Base-by-base conservation (phyloP, 2,329 filamentous ascomycete genomes). In the Dryadomyces quercivorus region DNA sequence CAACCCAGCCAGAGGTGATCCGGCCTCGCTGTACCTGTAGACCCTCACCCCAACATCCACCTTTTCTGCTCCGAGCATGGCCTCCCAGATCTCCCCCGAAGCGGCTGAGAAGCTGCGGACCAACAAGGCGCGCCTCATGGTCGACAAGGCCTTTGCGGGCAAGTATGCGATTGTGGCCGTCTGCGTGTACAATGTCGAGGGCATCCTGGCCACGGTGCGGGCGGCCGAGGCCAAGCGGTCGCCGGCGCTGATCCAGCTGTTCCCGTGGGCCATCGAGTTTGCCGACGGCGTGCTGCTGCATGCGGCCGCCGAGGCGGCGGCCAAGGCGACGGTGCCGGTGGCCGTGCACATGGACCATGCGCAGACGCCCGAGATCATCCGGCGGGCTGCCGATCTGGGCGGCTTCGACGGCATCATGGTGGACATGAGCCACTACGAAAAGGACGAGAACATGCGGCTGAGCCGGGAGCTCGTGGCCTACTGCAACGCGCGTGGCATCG, bases 331-430 rank as follows among this genome's bases (percentile, higher is more conserved):
- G 0, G 81, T 85, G 0, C 82, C 82, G 7, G 68, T 85, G 22
- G 73, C 75, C 3, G 67, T 86, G 12, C 82, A 86, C 66, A 75
- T 86, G 62, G 82, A 86, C 69, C 82, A 86, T 65, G 81, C 80
- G 6, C 82, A 85, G 61, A 75, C 74, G 6, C 76, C 78, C 34
- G 75, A 75, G 55, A 74, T 80, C 46, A 81, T 85, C 58, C 73
- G 76, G 16, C 71, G 70, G 5, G 81, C 82, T 0, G 82, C 81
- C 0, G 75, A 82, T 60, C 74, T 79, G n/a, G 72, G 76, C 51
- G 75, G 70, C 2, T 87, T 87, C 60, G 84, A 88, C 66, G 80
- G 76, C 58, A 86, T 88, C 66, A 85, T 86, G 82, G 79, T 85
- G 15, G 83, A 86, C 67, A 86, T 86, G 83, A 78, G 74, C 58